A percentile compares a stretch with the other conserved stretches of the same genome.
phyloP scores from a whole-genome alignment of 2,329 filamentous ascomycete species.

The Orbilia oligospora region DNA sequence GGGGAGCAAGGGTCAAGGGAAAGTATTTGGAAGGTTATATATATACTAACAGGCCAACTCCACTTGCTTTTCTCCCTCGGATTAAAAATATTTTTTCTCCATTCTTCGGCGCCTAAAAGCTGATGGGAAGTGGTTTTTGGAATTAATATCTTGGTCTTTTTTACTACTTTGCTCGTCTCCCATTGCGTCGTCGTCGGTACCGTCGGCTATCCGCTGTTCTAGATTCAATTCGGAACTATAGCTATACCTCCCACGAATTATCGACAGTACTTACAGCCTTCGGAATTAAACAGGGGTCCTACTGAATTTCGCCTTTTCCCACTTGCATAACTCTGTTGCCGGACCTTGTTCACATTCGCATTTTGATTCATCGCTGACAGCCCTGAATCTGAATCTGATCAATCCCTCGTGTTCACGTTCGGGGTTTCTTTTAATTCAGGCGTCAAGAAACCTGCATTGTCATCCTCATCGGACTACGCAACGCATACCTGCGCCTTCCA shows the following conservation, averaged over 20 bases:
- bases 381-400: slow-evolving; percentile 21
- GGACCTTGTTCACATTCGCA: slow-evolving; percentile 25
- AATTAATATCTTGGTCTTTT: slow-evolving; percentile 29
- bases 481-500: slow-evolving; percentile 45
- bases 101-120: neutral
- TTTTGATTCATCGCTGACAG: slow-evolving; percentile 27
- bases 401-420: slow-evolving; percentile 14
- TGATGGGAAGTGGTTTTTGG: slow-evolving; percentile 27
- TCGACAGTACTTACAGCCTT: neutral
- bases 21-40: slow-evolving; percentile 60
- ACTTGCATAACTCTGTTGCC: slow-evolving; percentile 20
- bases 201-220: slow-evolving; percentile 3
- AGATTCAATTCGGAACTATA: too few species aligned
- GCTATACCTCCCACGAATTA: slow-evolving; percentile 3
- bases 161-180: slow-evolving; percentile 1
- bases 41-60: slow-evolving; percentile 51
- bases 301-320: slow-evolving; percentile 26
- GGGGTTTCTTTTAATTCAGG: neutral
- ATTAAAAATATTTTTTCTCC: slow-evolving; percentile 27
- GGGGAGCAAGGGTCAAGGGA: slow-evolving; percentile 7
- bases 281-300: slow-evolving; percentile 8
- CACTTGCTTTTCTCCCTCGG: slow-evolving; percentile 18
- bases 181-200: neutral
- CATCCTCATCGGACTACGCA: slow-evolving; percentile 44
- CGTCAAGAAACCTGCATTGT: slow-evolving; percentile 50